These are phyloP conservation scores for Smittium mucronatum DNA, from an alignment of 371 early-diverging fungal genomes.

Conservation along the genomic window DNA sequence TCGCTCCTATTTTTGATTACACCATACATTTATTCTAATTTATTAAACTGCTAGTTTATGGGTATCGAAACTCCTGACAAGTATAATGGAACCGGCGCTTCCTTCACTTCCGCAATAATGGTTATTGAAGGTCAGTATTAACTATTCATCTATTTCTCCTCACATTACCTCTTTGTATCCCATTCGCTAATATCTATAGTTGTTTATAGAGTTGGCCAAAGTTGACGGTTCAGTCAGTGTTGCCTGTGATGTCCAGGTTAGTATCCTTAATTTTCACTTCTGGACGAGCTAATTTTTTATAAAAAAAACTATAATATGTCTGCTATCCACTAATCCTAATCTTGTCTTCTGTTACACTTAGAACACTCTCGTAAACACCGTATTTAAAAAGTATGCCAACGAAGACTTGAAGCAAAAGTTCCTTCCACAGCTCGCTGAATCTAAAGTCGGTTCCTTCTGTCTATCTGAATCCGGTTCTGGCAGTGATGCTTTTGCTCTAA, in stretches of 20 bases:
- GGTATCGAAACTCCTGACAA: constrained; percentile 82
- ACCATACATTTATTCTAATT: neutral
- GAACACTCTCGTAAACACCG: constrained; percentile 93
- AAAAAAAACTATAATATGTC: too few species aligned
- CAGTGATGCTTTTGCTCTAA: constrained; percentile 91
- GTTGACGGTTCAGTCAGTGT: constrained; percentile 89
- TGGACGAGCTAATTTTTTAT: too few species aligned
- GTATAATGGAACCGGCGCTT: constrained; percentile 70
- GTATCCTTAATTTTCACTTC: too few species aligned
- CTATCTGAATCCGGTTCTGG: constrained; percentile 89
- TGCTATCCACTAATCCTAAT: too few species aligned
- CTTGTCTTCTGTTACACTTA: too few species aligned
- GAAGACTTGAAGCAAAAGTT: constrained; percentile 66
- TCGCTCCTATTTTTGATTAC: neutral
- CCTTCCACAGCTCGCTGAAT: constrained; percentile 67
- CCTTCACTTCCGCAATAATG: constrained; percentile 85
- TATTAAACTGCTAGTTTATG: constrained; percentile 55
- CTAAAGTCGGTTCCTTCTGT: constrained; percentile 87
- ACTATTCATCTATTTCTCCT: neutral
- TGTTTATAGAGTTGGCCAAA: constrained; percentile 68
- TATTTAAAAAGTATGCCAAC: constrained; percentile 74
- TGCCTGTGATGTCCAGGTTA: constrained; percentile 79
- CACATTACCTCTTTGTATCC: too few species aligned
- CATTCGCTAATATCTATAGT: too few species aligned
- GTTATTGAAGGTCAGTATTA: constrained; percentile 49